Percentiles rank a stretch among this genome's conserved stretches.
These are phyloP conservation scores for Funneliformis caledonium DNA, from an alignment of 371 early-diverging fungal genomes.

Conservation along the genomic window DNA sequence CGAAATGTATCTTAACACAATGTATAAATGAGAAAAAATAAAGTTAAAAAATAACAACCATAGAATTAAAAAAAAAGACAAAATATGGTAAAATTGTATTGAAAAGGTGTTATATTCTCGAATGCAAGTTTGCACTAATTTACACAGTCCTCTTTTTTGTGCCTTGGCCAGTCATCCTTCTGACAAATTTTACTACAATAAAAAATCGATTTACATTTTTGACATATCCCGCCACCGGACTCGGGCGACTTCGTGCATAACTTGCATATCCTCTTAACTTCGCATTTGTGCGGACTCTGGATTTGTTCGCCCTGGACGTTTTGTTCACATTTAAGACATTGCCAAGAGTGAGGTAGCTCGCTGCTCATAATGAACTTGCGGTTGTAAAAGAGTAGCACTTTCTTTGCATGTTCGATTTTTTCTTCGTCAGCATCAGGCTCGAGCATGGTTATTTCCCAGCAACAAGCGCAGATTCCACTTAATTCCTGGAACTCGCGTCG, in stretches of 20 bases:
- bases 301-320: not conserved
- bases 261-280: not conserved
- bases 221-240: not conserved
- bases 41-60: too few relatives aligned
- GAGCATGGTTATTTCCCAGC: not conserved
- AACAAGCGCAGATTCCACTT: not conserved
- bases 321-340: constrained; percentile 11
- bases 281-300: not conserved
- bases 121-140: too few relatives aligned
- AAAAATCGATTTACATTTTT: not conserved
- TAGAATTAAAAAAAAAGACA: too few relatives aligned
- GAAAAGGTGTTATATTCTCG: too few relatives aligned
- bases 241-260: not conserved
- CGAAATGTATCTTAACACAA: too few relatives aligned
- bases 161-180: not conserved
- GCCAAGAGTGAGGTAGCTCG: not conserved
- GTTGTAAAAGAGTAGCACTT: not conserved
- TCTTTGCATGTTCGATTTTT: not conserved
- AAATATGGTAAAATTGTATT: too few relatives aligned
- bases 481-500: not conserved
- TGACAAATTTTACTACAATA: not conserved
- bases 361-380: not conserved
- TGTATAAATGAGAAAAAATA: too few relatives aligned
- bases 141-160: not conserved
- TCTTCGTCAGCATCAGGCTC: not conserved